Evolutionary conservation across 1,284 basidiomycete species (phyloP).

Genomic region (Xerocomus minutiporus): DNA sequence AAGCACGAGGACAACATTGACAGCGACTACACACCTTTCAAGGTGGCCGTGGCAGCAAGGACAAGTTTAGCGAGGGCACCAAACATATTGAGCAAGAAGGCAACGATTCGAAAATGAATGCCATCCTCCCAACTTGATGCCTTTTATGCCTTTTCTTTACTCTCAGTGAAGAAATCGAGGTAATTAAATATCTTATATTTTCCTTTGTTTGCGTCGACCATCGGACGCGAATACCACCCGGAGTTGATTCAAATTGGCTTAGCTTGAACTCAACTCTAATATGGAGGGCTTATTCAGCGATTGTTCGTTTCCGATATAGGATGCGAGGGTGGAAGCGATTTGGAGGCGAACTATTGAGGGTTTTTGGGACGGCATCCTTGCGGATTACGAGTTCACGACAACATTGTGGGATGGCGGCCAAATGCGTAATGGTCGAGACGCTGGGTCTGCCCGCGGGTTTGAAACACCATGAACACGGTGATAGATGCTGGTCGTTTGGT

Average conservation of each 20-base stretch:
- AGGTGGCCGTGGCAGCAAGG: constrained; percentile 9
- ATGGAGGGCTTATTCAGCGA: too few species aligned
- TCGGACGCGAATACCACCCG: too few species aligned
- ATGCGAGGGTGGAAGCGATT: too few species aligned
- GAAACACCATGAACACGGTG: not conserved
- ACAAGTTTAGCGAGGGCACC: constrained; percentile 13
- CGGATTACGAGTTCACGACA: too few species aligned
- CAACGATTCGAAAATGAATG: not conserved
- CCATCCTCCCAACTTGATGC: not conserved
- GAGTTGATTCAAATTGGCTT: not conserved
- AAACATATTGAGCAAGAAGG: constrained; percentile 16
- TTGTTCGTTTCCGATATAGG: too few species aligned
- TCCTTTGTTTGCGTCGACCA: not conserved
- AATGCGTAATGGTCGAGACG: constrained; percentile 11
- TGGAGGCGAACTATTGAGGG: too few species aligned
- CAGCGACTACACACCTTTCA: constrained; percentile 17
- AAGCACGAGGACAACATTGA: not conserved
- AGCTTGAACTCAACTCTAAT: not conserved
- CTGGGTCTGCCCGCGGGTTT: not conserved
- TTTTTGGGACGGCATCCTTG: too few species aligned
- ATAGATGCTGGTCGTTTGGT: not conserved
- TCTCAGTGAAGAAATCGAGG: not conserved
- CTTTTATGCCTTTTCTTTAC: constrained; percentile 20
- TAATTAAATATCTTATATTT: not conserved
- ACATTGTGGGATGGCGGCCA: constrained; percentile 6